Base-by-base conservation (phyloP, 2,329 filamentous ascomycete species). In the Sclerotinia nivalis region DNA sequence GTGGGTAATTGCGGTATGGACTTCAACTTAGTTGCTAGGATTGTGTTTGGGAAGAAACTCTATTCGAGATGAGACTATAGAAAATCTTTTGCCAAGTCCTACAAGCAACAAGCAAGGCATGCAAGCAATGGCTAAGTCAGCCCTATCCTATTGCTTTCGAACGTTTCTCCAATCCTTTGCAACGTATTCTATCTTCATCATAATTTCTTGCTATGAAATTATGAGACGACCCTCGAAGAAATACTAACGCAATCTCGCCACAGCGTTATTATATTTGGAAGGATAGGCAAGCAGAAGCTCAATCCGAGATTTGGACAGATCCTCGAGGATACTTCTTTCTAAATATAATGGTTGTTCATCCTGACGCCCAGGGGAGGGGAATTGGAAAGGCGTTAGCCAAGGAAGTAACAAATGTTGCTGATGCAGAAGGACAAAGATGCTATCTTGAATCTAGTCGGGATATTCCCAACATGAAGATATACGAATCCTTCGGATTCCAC, bases 241-340 rank as follows among this genome's bases (percentile, higher is more conserved):
- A 31, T 55, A 55, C 67, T 69, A 37, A 69, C 58, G 47, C 34
- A 52, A 37, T 58, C 4, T 66, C 34, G 13, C n/a, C 34, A 69
- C 73, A 84, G 80, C 86, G 91, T 8, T 93, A 93, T 77, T 89
- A 87, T 78, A 90, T 92, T 73, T 93, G 89, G 90, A 93, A 93
- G 76, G 82, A 83, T 6, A 83, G 85, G 8, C 90, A 93, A 78
- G 83, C 85, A 0, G 81, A 86, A 52, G 88, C 86, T 0, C 90
- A 92, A 69, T 80, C 81, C 0, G 80, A 85, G 37, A 79, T 92
- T 4, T 93, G 90, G 90, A 86, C 82, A 0, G 88, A 91, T 69
- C 83, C 85, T 0, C 82, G 84, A 7, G 91, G 91, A 0, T 93
- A 93, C 76, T 93, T 92, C 76, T 93, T 93, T 74, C 89, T 91